Evolutionary conservation across 106 monocot species (phyloP), one percentile per base, ranked within the genome.

Genomic region (Phalaenopsis aphrodite): DNA sequence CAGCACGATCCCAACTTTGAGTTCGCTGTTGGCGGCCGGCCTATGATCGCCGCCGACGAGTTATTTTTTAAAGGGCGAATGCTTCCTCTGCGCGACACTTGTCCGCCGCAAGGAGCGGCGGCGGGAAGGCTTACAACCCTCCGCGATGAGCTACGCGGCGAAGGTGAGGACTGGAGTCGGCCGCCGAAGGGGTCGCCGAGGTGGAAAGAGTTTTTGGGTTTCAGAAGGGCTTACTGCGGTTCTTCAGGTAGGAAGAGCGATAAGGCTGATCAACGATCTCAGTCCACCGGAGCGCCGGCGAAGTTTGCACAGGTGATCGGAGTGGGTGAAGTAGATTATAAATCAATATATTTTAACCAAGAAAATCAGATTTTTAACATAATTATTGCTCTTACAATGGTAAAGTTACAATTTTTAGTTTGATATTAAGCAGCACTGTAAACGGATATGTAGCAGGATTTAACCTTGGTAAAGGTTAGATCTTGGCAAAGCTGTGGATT

Each of bases 11-110:
- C 84, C 5, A 80, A 93, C 88, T 93, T 93, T 73, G 92, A 93
- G 86, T 93, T 93, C 81, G 80, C 92, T 5, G 92, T 86, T 38
- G 86, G 90, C 55, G 81, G 81, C 64, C 82, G 82, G 55, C 85
- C 84, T 5, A 93, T 93, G 92, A 90, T 93, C 58, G 90, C 90
- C 4, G 92, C 92, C 42, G 92, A 93, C 78, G 90, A 93, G 81
- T 86, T 93, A 71, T 90, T 93, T 86, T 93, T 86, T 81, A 90
- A 90, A 78, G 92, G 92, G 8, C 72, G 86, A 24, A 79, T 93
- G 55, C 79, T 90, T 39, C 92, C 92, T 2, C 83, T 92, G 2
- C 55, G 5, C 65, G 72, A 15, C n/a, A 1, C 19, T 42, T 15
- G 17, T 48, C 42, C 77, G 7, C 23, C 69, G 15, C 45, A 30